Evolutionary conservation across 495 filamentous ascomycete genomes (phyloP).

Genomic region (Viridothelium virens): DNA sequence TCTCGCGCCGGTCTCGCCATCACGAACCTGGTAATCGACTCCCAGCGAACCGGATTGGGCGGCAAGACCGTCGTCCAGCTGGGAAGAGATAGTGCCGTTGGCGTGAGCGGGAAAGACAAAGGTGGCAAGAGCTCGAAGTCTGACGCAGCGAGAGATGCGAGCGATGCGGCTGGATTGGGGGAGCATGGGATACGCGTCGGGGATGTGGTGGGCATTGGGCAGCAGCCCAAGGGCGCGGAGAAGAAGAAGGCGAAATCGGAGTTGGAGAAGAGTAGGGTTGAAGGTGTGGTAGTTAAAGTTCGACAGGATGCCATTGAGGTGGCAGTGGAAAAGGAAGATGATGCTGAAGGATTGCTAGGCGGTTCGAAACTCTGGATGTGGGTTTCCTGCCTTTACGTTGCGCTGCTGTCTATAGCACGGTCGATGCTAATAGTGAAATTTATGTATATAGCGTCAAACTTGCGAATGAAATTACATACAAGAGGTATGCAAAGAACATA

Average conservation of each 20-base stretch:
- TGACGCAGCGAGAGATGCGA: slow-evolving; percentile 27
- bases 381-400: slow-evolving; percentile 23
- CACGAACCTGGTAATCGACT: slow-evolving; percentile 64
- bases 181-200: slow-evolving; percentile 81
- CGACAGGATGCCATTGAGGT: slow-evolving; percentile 52
- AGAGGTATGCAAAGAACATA: slow-evolving; percentile 45
- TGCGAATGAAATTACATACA: slow-evolving; percentile 89
- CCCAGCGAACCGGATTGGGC: slow-evolving; percentile 84
- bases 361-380: slow-evolving; percentile 52
- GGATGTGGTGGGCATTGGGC: slow-evolving; percentile 76
- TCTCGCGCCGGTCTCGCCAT: slow-evolving; percentile 82
- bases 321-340: slow-evolving; percentile 62
- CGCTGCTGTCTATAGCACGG: not conserved
- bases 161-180: slow-evolving; percentile 42
- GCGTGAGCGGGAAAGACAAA: slow-evolving; percentile 20
- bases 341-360: slow-evolving; percentile 47
- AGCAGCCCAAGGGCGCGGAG: slow-evolving; percentile 61
- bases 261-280: slow-evolving; percentile 53
- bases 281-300: slow-evolving; percentile 75
- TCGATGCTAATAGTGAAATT: not conserved
- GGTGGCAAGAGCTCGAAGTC: slow-evolving; percentile 17
- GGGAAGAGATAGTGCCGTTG: slow-evolving; percentile 60
- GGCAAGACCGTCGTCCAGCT: slow-evolving; percentile 83
- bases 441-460: slow-evolving; percentile 61
- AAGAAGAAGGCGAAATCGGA: slow-evolving; percentile 65